phyloP scores from a whole-genome alignment of 352 stramenopile species.

The Phytopythium litorale region DNA sequence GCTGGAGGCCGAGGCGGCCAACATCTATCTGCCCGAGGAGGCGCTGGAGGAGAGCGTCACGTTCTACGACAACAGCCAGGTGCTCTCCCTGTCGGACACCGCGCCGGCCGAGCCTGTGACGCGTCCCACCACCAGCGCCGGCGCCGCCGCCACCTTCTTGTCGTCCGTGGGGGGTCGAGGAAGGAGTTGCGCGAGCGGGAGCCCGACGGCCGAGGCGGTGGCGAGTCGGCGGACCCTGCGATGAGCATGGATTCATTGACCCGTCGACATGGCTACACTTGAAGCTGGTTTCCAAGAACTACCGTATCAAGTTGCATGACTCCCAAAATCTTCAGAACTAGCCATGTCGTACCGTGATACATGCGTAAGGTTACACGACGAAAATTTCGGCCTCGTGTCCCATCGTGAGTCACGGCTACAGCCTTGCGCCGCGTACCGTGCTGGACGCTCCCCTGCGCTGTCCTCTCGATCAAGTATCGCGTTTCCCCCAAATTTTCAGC shows the following conservation, averaged over 20 bases:
- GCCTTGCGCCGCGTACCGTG: too few species aligned
- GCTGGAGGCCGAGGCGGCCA: slow-evolving; percentile 37
- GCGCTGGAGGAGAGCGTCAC: slow-evolving; percentile 57
- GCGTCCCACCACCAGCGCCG: slow-evolving; percentile 49
- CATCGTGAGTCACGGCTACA: too few species aligned
- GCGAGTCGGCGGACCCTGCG: background rate
- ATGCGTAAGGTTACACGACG: too few species aligned
- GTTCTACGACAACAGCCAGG: slow-evolving; percentile 74
- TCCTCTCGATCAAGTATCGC: background rate
- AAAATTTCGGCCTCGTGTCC: too few species aligned
- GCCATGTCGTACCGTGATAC: too few species aligned
- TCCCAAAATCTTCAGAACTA: too few species aligned
- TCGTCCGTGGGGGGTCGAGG: background rate
- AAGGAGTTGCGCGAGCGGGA: background rate
- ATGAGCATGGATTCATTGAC: background rate
- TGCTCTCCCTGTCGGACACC: slow-evolving; percentile 60
- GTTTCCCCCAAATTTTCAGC: slow-evolving; percentile 4
- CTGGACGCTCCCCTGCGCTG: background rate
- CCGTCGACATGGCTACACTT: background rate
- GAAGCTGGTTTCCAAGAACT: background rate
- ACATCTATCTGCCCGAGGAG: slow-evolving; percentile 64
- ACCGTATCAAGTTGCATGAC: too few species aligned
- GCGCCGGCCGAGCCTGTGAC: slow-evolving; percentile 29
- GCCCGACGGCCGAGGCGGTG: background rate
- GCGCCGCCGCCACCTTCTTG: slow-evolving; percentile 6